Evolutionary conservation across 306 rosid species (phyloP), one percentile per base, ranked within the genome.

Genomic region (Cucurbita ficifolia): DNA sequence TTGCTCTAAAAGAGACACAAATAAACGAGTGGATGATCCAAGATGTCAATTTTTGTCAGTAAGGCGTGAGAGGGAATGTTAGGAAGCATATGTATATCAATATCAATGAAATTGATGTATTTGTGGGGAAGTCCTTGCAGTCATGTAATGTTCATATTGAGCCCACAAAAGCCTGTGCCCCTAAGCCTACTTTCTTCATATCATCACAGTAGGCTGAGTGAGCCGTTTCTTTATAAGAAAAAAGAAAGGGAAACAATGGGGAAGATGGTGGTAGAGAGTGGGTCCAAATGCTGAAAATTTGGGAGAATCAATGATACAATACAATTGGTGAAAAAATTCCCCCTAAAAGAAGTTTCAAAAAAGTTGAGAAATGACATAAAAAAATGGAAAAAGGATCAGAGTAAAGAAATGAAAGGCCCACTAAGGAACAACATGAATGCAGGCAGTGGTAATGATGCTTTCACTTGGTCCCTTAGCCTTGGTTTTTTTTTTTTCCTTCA

Each of bases 1-100:
- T 53, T 50, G 12, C 33, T 29, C 13, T 35, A 54, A 38, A 73
- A 54, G 49, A 13, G 8, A 73, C 36, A 56, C 10, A 13, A 18
- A 43, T 79, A 49, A 78, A 76, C 4, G 17, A 57, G 79, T 86
- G 88, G 52, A 73, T 74, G 87, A 88, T 90, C 95, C 88, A 76
- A 82, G 83, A 81, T 84, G 87, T 83, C 87, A 75, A 71, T 78
- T 67, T 88, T 74, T 88, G 93, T 88, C 92, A 91, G 90, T 65
- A 75, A 82, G 96, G 96, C 88, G 87, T 90, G 94, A 82, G 89
- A 86, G 91, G 81, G 90, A 88, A 88, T 86, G 90, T 79, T 9
- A 24, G 45, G 50, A 50, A 4, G 70, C 49, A 10, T n/a, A 62
- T 63, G 33, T 24, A 38, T 54, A 54, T 21, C 6, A 63, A 19